Evolutionary conservation across 257 asterid species (phyloP), one percentile per base, ranked within the genome.

Genomic region (Forsythia viridissima): DNA sequence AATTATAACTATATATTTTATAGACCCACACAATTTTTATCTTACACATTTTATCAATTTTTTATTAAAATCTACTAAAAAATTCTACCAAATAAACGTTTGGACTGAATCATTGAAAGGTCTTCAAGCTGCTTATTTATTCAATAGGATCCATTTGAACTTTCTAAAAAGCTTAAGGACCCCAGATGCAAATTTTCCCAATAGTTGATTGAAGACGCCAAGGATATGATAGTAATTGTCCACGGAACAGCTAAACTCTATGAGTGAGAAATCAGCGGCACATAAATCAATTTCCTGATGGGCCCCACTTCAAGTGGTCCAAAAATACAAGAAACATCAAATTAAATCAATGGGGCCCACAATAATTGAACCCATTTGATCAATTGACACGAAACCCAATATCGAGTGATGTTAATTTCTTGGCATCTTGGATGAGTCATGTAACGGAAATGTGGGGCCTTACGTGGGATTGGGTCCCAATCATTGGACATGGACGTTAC

Each of bases 361-460:
- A 63, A 24, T 63, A 63, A 63, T 63, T 63, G 36, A 18, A 61
- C 9, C 15, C 38, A 39, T 63, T 63, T 20, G 39, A 63, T 63
- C 36, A 61, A 8, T 61, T 61, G 69, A 61, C 69, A 61, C 69
- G 69, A 61, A 8, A 61, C 37, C 69, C 69, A 63, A 10, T 0
- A 15, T 5, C 18, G 59, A 51, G 65, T 6, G 57, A 79, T 61
- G 71, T 72, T 79, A 67, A 46, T 30, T 72, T 63, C 21, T 83
- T 83, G 92, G 92, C 87, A 90, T 90, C 89, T 88, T 57, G 69
- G 84, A 74, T 78, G 84, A 83, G 74, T 84, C 86, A 85, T 74
- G 63, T 9, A 69, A 18, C 84, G 84, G 88, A 76, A 12, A 61
- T 0, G 21, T 83, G 84, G 92, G 87, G 70, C 92, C 77, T 2